phyloP scores from a whole-genome alignment of 177 flowering plant genomes.

The Vitis hybrid region DNA sequence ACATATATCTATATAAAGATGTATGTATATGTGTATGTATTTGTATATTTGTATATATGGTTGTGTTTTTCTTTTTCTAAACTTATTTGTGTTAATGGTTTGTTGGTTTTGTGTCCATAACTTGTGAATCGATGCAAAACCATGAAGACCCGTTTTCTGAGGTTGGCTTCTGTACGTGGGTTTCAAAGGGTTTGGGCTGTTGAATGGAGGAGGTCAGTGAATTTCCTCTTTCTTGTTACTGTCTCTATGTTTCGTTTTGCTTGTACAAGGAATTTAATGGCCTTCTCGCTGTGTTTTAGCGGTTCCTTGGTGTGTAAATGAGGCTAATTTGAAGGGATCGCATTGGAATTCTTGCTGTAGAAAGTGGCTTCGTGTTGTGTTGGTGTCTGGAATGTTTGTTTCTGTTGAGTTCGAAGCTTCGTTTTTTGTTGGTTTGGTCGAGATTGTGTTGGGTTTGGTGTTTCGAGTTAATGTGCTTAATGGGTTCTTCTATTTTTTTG shows the following conservation, averaged over 20 bases:
- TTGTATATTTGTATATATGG: neutral
- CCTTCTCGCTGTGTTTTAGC: constrained; percentile 7
- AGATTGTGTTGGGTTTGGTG: constrained; percentile 8
- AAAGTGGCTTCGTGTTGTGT: constrained; percentile 10
- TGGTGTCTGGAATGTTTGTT: neutral
- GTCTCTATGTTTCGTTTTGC: constrained; percentile 15
- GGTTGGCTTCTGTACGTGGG: constrained; percentile 23
- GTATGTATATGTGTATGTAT: neutral
- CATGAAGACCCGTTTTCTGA: constrained; percentile 34
- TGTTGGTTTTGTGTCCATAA: constrained; percentile 22
- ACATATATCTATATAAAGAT: neutral
- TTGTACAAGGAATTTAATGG: constrained; percentile 21
- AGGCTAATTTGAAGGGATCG: constrained; percentile 30
- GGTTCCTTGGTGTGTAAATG: constrained; percentile 13
- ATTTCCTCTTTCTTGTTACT: neutral
- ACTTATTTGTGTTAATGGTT: constrained; percentile 17
- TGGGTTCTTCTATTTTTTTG: constrained; percentile 13
- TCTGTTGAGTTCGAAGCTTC: neutral
- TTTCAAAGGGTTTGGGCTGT: constrained; percentile 14
- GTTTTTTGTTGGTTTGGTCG: neutral
- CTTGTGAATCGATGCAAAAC: constrained; percentile 25
- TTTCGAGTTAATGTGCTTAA: constrained; percentile 15
- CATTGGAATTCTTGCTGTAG: constrained; percentile 26
- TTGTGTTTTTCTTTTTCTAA: neutral
- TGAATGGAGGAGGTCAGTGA: constrained; percentile 15